Conservation (phyloP, 768 basidiomycete genomes). For the Tephrocybe sp. region DNA sequence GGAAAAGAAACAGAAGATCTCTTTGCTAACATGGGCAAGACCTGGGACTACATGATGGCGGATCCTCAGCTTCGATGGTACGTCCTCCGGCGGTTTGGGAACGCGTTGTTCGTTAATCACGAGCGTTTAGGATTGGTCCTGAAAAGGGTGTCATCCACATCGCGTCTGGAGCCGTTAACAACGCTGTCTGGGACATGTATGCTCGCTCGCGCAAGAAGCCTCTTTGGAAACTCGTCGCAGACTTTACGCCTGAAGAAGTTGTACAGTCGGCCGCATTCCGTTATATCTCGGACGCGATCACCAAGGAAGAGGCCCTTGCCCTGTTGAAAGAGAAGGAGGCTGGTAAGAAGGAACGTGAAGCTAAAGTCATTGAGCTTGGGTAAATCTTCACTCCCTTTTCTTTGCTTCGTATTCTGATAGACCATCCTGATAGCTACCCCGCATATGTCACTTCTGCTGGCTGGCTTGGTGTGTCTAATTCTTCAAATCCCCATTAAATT, state of each 20-base stretch:
- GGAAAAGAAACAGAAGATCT: constrained; percentile 80
- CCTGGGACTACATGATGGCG: constrained; percentile 83
- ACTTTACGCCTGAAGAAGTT: constrained; percentile 85
- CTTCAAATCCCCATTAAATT: not conserved
- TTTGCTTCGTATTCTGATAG: not conserved
- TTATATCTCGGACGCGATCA: constrained; percentile 93
- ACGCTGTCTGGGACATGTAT: constrained; percentile 94
- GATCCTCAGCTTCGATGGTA: constrained; percentile 93
- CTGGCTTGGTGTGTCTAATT: constrained; percentile 65
- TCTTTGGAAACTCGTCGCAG: constrained; percentile 90
- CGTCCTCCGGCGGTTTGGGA: constrained; percentile 17
- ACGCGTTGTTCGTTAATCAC: not conserved
- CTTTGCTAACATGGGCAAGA: constrained; percentile 87
- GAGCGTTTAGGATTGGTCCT: constrained; percentile 80
- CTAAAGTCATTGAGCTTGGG: constrained; percentile 68
- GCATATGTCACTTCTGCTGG: constrained; percentile 93
- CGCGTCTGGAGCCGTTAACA: constrained; percentile 84
- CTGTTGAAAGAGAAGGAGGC: constrained; percentile 77
- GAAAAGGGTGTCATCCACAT: constrained; percentile 96
- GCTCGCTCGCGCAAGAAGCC: constrained; percentile 80
- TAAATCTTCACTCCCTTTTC: constrained; percentile 22
- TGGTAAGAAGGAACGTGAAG: constrained; percentile 77
- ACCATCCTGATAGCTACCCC: constrained; percentile 59
- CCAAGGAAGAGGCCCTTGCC: constrained; percentile 82
- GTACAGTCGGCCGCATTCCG: constrained; percentile 76